Evolutionary conservation across 1,139 yeast genomes (phyloP), one percentile per base, ranked within the genome.

Genomic region (Geotrichum restrictum): DNA sequence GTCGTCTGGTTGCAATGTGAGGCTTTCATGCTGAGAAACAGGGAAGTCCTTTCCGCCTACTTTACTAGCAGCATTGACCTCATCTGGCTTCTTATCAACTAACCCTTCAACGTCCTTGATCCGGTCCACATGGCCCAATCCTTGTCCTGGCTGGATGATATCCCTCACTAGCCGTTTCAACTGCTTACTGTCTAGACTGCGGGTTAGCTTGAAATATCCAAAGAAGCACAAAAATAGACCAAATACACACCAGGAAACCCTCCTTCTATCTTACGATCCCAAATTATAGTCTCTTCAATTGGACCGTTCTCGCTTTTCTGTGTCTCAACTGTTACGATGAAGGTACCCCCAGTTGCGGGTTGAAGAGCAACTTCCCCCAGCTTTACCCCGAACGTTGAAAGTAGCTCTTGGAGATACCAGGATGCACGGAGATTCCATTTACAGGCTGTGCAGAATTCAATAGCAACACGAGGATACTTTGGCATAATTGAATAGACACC

Each of bases 371-470:
- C 77, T 53, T 82, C 83, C 10, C 80, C 82, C 3, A 82, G 60
- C 53, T 72, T 67, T 54, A 69, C 62, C 50, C 78, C 79, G 63
- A 81, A 82, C 0, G 88, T 82, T 53, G 80, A 80, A 31, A 82
- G 65, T 2, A 82, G 70, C 64, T 82, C 88, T 61, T 82, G 87
- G 22, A 76, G 70, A 56, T 80, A 81, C 87, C 87, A 82, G 0
- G 82, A 75, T 1, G 86, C 84, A n/a, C 88, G 68, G 27, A 82
- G 70, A 58, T 79, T 77, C 87, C 87, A 82, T 57, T 79, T 77
- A 67, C 87, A 82, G 60, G 73, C 75, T 14, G 81, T 79, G 62
- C 87, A 82, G 64, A 80, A 82, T 54, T 73, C 67, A 48, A 82
- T 81, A 8, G 76, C 66, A 2, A 82, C 73, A 18, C 80, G 68